These are phyloP conservation scores for Lactarius sanguifluus DNA, from an alignment of 768 basidiomycete species.

Conservation along the genomic window DNA sequence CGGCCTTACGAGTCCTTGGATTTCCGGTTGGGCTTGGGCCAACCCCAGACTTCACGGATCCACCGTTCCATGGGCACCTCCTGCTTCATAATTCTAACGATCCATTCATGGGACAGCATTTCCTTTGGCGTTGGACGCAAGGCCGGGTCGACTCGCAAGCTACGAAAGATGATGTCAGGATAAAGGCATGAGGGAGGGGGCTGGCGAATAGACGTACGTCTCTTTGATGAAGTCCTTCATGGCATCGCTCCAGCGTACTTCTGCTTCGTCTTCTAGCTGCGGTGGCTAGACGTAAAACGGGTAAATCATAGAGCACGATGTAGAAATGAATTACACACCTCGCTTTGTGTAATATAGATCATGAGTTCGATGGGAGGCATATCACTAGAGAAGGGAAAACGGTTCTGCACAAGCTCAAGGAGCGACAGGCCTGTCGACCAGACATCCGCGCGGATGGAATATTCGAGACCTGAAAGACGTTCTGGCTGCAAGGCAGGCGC, in stretches of 20 bases:
- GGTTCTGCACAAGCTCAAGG: constrained; percentile 89
- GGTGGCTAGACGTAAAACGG: constrained; percentile 56
- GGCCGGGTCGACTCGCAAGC: constrained; percentile 66
- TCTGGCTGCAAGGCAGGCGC: constrained; percentile 63
- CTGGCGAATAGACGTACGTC: constrained; percentile 54
- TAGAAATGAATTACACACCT: constrained; percentile 46
- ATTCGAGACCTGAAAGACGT: constrained; percentile 87
- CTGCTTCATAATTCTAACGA: constrained; percentile 69
- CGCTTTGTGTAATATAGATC: constrained; percentile 82
- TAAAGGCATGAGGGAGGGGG: constrained; percentile 17
- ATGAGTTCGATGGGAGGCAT: constrained; percentile 93
- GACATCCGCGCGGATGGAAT: constrained; percentile 94
- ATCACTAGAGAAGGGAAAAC: constrained; percentile 93
- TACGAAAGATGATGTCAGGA: constrained; percentile 35
- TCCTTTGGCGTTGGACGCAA: constrained; percentile 79
- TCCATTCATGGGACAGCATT: constrained; percentile 84
- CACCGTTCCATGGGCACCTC: constrained; percentile 89
- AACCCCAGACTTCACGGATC: constrained; percentile 84
- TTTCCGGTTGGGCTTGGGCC: constrained; percentile 49
- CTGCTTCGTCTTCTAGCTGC: constrained; percentile 73
- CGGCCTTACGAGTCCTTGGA: constrained; percentile 35
- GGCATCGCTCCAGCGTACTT: constrained; percentile 65
- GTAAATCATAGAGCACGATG: constrained; percentile 28
- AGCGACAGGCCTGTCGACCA: constrained; percentile 97
- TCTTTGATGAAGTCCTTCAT: constrained; percentile 92